A percentile compares a stretch with the other conserved stretches of the same genome.
Conservation (phyloP, 2,329 filamentous ascomycete genomes). For the Epichloe elymi region DNA sequence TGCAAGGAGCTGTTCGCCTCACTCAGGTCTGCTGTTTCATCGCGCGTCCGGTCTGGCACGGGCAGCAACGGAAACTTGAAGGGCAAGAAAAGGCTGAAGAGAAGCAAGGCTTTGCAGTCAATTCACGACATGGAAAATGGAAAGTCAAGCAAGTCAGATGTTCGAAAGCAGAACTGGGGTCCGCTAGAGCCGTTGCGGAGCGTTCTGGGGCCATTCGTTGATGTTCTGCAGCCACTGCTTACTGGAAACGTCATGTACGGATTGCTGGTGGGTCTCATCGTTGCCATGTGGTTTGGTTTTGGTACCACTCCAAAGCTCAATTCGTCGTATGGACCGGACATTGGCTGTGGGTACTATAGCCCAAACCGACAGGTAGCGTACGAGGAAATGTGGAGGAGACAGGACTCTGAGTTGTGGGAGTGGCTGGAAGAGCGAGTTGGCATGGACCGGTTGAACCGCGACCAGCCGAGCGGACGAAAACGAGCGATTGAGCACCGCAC, state of each 20-base stretch:
- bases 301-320: constrained; percentile 31
- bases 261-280: constrained; percentile 57
- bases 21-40: constrained; percentile 58
- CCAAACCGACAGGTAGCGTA: constrained; percentile 69
- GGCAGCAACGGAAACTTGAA: constrained; percentile 34
- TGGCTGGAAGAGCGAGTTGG: constrained; percentile 84
- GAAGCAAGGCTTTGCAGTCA: constrained; percentile 32
- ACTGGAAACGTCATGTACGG: constrained; percentile 67
- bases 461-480: constrained; percentile 25
- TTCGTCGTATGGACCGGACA: constrained; percentile 21
- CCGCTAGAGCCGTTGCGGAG: constrained; percentile 64
- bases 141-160: constrained; percentile 27
- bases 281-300: constrained; percentile 62
- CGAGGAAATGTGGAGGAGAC: constrained; percentile 80
- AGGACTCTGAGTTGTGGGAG: constrained; percentile 83
- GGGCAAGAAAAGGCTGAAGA: constrained; percentile 50
- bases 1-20: constrained; percentile 66
- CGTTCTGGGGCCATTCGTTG: constrained; percentile 54
- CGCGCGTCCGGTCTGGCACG: constrained; percentile 41
- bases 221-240: constrained; percentile 57
- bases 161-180: constrained; percentile 52
- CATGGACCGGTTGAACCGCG: constrained; percentile 42
- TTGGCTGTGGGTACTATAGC: constrained; percentile 18
- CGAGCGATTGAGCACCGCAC: constrained; percentile 39
- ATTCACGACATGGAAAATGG: constrained; percentile 27